These are phyloP conservation scores for Globisporangium spiculum DNA, from an alignment of 352 stramenopile genomes.

Conservation along the genomic window DNA sequence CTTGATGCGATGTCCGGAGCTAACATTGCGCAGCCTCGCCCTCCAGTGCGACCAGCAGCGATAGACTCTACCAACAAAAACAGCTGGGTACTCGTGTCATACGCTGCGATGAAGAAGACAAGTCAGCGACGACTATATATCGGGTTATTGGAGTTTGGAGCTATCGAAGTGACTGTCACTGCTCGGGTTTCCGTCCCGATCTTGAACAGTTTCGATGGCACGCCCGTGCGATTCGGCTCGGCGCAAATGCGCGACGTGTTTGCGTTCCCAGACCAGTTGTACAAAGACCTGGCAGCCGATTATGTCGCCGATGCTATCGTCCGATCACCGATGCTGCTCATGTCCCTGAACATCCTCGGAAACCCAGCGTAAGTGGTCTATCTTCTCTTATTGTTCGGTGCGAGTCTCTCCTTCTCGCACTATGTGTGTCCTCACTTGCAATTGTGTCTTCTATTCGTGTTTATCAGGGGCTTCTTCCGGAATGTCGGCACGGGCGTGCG, in stretches of 20 bases:
- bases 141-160: slow-evolving; percentile 50
- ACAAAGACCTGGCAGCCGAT: slow-evolving; percentile 80
- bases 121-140: slow-evolving; percentile 66
- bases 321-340: slow-evolving; percentile 68
- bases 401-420: background rate
- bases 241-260: slow-evolving; percentile 68
- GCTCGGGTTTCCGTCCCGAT: slow-evolving; percentile 75
- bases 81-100: slow-evolving; percentile 14
- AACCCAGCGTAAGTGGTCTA: slow-evolving; percentile 71
- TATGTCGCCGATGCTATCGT: slow-evolving; percentile 83
- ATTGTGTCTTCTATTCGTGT: background rate
- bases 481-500: slow-evolving; percentile 63
- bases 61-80: background rate
- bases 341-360: slow-evolving; percentile 85
- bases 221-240: slow-evolving; percentile 56
- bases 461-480: slow-evolving; percentile 65
- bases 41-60: background rate
- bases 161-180: slow-evolving; percentile 64
- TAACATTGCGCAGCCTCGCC: background rate
- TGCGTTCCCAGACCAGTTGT: slow-evolving; percentile 66
- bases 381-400: background rate
- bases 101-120: slow-evolving; percentile 24
- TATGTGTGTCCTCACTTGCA: background rate
- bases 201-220: slow-evolving; percentile 81
- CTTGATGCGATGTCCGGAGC: slow-evolving; percentile 30